Evolutionary conservation across 2,329 filamentous ascomycete species (phyloP).

Genomic region (Akanthomyces uredinophilus): DNA sequence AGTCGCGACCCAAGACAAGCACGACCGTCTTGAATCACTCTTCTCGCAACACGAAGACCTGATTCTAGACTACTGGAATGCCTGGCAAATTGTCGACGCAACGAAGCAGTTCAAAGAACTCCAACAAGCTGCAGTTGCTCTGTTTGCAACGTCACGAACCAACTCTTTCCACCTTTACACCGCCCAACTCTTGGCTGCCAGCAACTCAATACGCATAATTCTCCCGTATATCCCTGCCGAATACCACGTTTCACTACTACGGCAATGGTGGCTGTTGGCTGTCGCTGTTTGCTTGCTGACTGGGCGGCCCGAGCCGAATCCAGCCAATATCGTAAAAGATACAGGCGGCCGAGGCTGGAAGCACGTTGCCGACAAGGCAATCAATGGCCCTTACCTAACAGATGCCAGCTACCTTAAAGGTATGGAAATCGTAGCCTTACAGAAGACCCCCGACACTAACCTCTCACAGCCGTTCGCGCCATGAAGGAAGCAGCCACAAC

Average conservation of each 20-base stretch:
- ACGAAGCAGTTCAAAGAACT: slow-evolving; percentile 70
- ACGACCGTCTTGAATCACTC: slow-evolving; percentile 60
- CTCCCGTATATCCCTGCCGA: slow-evolving; percentile 69
- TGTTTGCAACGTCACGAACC: slow-evolving; percentile 55
- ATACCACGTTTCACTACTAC: slow-evolving; percentile 67
- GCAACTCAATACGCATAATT: slow-evolving; percentile 82
- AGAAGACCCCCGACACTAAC: slow-evolving; percentile 8
- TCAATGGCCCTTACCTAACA: slow-evolving; percentile 60
- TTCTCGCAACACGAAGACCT: slow-evolving; percentile 64
- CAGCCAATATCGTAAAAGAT: slow-evolving; percentile 56
- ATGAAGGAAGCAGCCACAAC: slow-evolving; percentile 69
- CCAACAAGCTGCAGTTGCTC: slow-evolving; percentile 54
- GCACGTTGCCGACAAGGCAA: slow-evolving; percentile 65
- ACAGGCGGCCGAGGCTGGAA: slow-evolving; percentile 67
- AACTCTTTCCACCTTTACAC: slow-evolving; percentile 76
- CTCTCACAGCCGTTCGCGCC: slow-evolving; percentile 55
- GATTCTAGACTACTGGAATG: slow-evolving; percentile 85
- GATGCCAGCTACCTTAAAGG: slow-evolving; percentile 87
- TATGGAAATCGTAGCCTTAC: slow-evolving; percentile 28
- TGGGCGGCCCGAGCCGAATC: slow-evolving; percentile 65
- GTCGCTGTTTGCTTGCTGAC: slow-evolving; percentile 73
- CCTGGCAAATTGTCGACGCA: slow-evolving; percentile 69
- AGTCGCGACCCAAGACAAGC: slow-evolving; percentile 54
- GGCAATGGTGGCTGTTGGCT: slow-evolving; percentile 86
- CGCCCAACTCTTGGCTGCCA: slow-evolving; percentile 76